phyloP scores from a whole-genome alignment of 306 rosid genomes.

The Quercus cerris region DNA sequence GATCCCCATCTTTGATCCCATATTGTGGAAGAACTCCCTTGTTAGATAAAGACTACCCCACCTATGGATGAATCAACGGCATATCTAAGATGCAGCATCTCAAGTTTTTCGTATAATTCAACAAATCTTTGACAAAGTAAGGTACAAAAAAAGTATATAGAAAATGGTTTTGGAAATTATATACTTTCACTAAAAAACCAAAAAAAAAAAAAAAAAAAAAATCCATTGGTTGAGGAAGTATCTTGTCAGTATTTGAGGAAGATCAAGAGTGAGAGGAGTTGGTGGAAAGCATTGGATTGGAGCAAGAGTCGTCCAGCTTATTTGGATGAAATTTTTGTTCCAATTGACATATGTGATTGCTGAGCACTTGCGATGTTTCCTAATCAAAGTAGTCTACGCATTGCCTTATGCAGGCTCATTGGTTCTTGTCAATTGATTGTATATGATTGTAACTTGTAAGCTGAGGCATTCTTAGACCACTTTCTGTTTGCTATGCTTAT shows the following conservation, averaged over 20 bases:
- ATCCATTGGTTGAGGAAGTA: not conserved
- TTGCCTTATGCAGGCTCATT: not conserved
- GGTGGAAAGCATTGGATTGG: constrained; percentile 16
- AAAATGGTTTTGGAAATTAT: not conserved
- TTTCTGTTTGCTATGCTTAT: too few relatives aligned
- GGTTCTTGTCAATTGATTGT: too few relatives aligned
- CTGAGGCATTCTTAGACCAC: too few relatives aligned
- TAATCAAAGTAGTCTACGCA: not conserved
- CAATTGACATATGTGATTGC: not conserved
- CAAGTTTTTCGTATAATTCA: constrained; percentile 7
- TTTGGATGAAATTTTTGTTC: not conserved
- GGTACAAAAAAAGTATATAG: not conserved
- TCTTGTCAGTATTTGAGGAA: not conserved
- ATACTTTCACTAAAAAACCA: not conserved
- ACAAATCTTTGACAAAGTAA: not conserved
- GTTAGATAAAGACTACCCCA: constrained; percentile 93
- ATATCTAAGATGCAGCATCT: constrained; percentile 16
- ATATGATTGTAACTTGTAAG: too few relatives aligned
- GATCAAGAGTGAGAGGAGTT: constrained; percentile 11
- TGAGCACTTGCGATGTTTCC: not conserved
- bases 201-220: not conserved
- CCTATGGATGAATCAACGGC: constrained; percentile 40
- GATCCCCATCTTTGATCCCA: constrained; percentile 90
- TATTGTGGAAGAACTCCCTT: constrained; percentile 75
- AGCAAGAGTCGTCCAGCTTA: not conserved